These are phyloP conservation scores for Albophoma yamanashiensis DNA, from an alignment of 2,329 filamentous ascomycete species.

Conservation along the genomic window DNA sequence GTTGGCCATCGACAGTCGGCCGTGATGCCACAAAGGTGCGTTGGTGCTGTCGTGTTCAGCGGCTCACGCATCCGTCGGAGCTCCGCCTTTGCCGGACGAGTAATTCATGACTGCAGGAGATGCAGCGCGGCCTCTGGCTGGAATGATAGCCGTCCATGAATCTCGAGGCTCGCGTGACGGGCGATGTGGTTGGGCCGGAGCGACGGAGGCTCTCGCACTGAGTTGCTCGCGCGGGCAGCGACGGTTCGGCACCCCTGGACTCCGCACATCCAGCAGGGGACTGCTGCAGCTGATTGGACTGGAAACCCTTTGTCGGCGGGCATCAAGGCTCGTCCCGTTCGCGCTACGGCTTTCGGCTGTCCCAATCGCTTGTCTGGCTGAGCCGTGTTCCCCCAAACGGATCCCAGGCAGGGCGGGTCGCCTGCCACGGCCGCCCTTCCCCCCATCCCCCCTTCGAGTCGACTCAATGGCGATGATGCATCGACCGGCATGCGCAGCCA, in stretches of 20 bases:
- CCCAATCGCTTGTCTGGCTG: neutral
- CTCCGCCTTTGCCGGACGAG: neutral
- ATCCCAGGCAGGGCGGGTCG: neutral
- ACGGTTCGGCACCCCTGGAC: neutral
- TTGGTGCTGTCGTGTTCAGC: neutral
- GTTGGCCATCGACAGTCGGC: neutral
- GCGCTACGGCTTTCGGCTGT: conserved; percentile 12
- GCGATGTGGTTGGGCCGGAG: neutral
- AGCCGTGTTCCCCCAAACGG: neutral
- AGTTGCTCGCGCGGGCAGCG: neutral
- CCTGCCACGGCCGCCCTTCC: neutral
- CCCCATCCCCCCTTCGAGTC: neutral
- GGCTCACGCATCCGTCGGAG: neutral
- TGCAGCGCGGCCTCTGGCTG: neutral
- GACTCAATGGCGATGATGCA: conserved; percentile 1
- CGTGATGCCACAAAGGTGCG: neutral
- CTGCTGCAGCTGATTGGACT: neutral
- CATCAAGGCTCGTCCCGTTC: conserved; percentile 24
- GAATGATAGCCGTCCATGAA: neutral
- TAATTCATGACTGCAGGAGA: neutral
- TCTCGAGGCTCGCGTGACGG: neutral
- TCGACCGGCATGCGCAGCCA: neutral
- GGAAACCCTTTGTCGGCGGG: conserved; percentile 3
- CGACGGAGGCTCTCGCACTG: neutral
- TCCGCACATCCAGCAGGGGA: neutral